A percentile compares a stretch with the other conserved stretches of the same genome.
phyloP scores from a whole-genome alignment of 495 filamentous ascomycete genomes.

The Glonium stellatum region DNA sequence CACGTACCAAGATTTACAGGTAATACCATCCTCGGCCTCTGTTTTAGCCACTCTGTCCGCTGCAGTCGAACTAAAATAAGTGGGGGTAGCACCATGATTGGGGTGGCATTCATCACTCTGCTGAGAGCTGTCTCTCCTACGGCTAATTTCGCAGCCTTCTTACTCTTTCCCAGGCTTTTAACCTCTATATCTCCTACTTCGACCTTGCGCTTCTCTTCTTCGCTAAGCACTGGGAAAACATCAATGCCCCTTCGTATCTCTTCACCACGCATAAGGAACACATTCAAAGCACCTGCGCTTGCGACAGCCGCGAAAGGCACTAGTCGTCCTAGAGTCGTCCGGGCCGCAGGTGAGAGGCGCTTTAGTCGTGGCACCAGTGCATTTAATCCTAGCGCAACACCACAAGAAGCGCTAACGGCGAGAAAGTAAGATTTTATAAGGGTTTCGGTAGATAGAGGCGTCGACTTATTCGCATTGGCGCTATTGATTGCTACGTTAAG shows the following conservation, averaged over 20 bases:
- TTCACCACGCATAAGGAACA: conserved; percentile 94
- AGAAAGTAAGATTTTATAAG: conserved; percentile 84
- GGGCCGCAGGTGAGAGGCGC: conserved; percentile 62
- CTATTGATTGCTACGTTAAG: conserved; percentile 97
- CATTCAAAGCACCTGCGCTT: conserved; percentile 82
- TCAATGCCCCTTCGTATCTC: conserved; percentile 92
- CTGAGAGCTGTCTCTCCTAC: conserved; percentile 87
- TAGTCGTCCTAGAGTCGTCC: conserved; percentile 67
- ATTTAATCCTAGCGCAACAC: conserved; percentile 89
- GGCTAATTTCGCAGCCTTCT: conserved; percentile 76
- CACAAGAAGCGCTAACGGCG: conserved; percentile 86
- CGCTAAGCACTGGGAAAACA: conserved; percentile 71
- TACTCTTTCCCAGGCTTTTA: conserved; percentile 71
- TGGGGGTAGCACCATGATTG: conserved; percentile 93
- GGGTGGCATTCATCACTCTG: conserved; percentile 84
- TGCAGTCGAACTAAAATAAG: conserved; percentile 78
- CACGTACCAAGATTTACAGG: conserved; percentile 67
- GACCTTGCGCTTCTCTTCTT: conserved; percentile 46
- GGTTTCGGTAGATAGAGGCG: conserved; percentile 69
- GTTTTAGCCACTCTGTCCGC: conserved; percentile 64
- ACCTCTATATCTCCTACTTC: conserved; percentile 54
- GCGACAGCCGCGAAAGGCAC: conserved; percentile 95
- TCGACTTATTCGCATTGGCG: conserved; percentile 95
- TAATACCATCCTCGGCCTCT: conserved; percentile 60
- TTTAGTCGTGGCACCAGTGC: conserved; percentile 79